Evolutionary conservation across 2,329 filamentous ascomycete genomes (phyloP).

Genomic region (Pleurostoma richardsiae): DNA sequence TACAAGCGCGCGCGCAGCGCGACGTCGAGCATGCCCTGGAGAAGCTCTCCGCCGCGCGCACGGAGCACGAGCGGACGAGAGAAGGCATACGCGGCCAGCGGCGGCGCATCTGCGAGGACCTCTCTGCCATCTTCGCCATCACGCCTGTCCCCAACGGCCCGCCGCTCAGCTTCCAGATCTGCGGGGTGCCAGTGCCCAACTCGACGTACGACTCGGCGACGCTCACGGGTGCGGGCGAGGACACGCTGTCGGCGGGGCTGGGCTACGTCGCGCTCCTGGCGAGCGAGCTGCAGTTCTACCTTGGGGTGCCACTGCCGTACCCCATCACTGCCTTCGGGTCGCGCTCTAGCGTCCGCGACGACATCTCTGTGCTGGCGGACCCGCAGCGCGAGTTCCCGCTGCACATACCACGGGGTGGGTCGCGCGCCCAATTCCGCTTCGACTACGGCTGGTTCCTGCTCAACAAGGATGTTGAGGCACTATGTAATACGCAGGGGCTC

Average conservation of each 20-base stretch:
- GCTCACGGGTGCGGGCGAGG: conserved; percentile 49
- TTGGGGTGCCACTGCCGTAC: conserved; percentile 75
- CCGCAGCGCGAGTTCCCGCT: conserved; percentile 75
- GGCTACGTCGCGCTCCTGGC: conserved; percentile 75
- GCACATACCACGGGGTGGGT: conserved; percentile 58
- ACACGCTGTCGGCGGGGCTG: conserved; percentile 73
- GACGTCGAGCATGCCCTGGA: conserved; percentile 58
- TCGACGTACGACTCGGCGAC: conserved; percentile 59
- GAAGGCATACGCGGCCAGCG: conserved; percentile 79
- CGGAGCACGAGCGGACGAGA: conserved; percentile 49
- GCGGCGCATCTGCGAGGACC: conserved; percentile 79
- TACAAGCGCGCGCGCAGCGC: conserved; percentile 52
- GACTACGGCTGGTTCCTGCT: conserved; percentile 96
- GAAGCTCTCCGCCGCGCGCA: conserved; percentile 51
- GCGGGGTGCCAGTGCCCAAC: conserved; percentile 73
- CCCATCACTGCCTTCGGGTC: conserved; percentile 69
- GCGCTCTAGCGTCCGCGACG: conserved; percentile 69
- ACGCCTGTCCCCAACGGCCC: conserved; percentile 50
- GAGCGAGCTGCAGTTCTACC: conserved; percentile 74
- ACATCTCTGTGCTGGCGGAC: conserved; percentile 55
- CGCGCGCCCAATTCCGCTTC: conserved; percentile 77
- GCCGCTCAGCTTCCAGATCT: conserved; percentile 79
- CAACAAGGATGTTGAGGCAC: conserved; percentile 84
- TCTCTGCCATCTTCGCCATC: conserved; percentile 76
- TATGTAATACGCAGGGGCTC: conserved; percentile 62